Evolutionary conservation across 2,329 filamentous ascomycete species (phyloP), one percentile per base, ranked within the genome.

Genomic region (Colletotrichum falcatum): DNA sequence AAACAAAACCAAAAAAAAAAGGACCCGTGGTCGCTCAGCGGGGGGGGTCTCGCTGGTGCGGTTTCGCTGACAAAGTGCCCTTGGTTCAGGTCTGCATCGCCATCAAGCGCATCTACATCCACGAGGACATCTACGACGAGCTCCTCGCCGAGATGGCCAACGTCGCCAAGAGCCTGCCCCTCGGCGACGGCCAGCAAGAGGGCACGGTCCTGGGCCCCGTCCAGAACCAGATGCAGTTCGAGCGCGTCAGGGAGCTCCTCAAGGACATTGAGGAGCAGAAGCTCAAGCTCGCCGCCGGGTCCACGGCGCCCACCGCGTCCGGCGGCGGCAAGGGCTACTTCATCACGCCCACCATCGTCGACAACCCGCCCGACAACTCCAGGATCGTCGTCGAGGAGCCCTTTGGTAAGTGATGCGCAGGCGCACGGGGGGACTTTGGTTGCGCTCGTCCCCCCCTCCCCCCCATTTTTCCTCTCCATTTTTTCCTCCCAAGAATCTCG

Each of bases 161-260:
- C 58, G 65, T 65, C 30, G 42, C 68, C 56, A 70, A 73, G 58
- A 72, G 54, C 61, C 28, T 73, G 6, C 61, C 64, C 2, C 53
- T 73, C 28, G 71, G 71, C 8, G 71, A 73, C 58, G 71, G 71
- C 12, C 62, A 61, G 28, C 23, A 58, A 49, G 65, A 62, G 20
- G 69, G 65, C 61, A 73, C 65, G 4, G 62, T 71, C n/a, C 61
- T 89, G 66, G 87, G 89, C 0, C 91, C 91, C 0, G 79, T 92
- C 2, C 89, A 90, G 71, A 92, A 92, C 78, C 79, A 84, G 73
- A 86, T 89, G 85, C 91, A 92, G 78, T 92, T 85, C 75, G 86
- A 90, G 59, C 71, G 53, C 54, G 65, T 73, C 71, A 73, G 64
- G 71, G 69, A 61, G 20, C 61, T 73, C 2, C 69, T 73, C 56